Evolutionary conservation across 1,139 yeast genomes (phyloP), one percentile per base, ranked within the genome.

Genomic region (Nakaseomyces kungkrabaensis): DNA sequence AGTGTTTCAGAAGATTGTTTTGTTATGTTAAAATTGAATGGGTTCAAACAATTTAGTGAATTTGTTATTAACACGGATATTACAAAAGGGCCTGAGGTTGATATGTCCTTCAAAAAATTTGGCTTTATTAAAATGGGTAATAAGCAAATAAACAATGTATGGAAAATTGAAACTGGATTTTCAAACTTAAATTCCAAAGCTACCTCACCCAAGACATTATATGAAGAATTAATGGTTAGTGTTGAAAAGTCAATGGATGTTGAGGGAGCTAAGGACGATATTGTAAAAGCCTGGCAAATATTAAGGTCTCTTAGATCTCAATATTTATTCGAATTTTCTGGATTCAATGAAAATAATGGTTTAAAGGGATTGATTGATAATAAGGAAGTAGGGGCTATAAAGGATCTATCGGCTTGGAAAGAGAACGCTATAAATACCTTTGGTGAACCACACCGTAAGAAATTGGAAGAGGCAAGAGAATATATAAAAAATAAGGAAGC

Each of bases 101-200:
- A 60, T 48, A 47, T 53, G n/a, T 47, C 52, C 3, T 65, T 62
- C 49, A 63, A 62, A 48, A 59, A 61, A 47, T 64, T 63, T 49
- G 66, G 67, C 0, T 63, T 63, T 48, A 55, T 63, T 7, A 58
- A 56, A 48, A 48, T 65, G 27, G 68, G 68, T 27, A 63, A 62
- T 48, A 65, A 63, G 48, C 56, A 58, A 37, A 54, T 65, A 3
- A 64, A 52, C 46, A 60, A 56, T 48, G 58, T 61, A 8, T 65
- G 68, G 68, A 65, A 64, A 43, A 57, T 58, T 3, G 50, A 52
- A 7, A 59, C 61, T 26, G 68, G 67, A 3, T 48, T 65, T 9
- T 59, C 59, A 25, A 44, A 50, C 8, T 54, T 60, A n/a, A 45
- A 50, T 25, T 48, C 41, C 4, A 47, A 46, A 31, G 43, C 50